phyloP scores from a whole-genome alignment of 306 rosid genomes.

The Lathyrus tuberosus region DNA sequence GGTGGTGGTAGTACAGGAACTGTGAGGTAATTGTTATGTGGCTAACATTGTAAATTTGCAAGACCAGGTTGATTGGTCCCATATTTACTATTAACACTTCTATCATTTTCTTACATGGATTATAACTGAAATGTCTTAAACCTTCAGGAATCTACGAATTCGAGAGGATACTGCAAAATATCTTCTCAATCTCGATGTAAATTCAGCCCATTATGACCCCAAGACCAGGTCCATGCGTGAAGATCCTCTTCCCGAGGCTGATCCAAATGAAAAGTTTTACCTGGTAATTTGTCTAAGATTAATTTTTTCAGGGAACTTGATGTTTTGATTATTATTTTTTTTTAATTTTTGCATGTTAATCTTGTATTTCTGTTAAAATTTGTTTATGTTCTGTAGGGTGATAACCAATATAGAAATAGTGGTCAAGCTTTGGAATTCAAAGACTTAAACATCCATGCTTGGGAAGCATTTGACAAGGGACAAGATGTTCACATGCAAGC shows the following conservation, averaged over 20 bases:
- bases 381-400: conserved; percentile 36
- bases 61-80: not conserved
- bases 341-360: conserved; percentile 7
- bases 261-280: conserved; percentile 69
- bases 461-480: conserved; percentile 42
- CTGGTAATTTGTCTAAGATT: conserved; percentile 35
- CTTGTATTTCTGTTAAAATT: not conserved
- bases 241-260: conserved; percentile 75
- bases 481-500: conserved; percentile 72
- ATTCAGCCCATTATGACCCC: conserved; percentile 38
- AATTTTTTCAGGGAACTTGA: not conserved
- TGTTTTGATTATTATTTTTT: not conserved
- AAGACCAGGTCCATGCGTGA: conserved; percentile 68
- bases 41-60: conserved; percentile 6
- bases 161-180: conserved; percentile 42
- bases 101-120: conserved; percentile 1
- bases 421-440: conserved; percentile 42
- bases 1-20: conserved; percentile 84
- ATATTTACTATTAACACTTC: not conserved
- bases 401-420: conserved; percentile 53
- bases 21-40: conserved; percentile 32
- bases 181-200: conserved; percentile 42
- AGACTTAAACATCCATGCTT: conserved; percentile 38
- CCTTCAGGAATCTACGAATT: conserved; percentile 39
- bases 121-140: conserved; percentile 30